Evolutionary conservation across 2,329 filamentous ascomycete species (phyloP), one percentile per base, ranked within the genome.

Genomic region (Mollisiaceae sp.): DNA sequence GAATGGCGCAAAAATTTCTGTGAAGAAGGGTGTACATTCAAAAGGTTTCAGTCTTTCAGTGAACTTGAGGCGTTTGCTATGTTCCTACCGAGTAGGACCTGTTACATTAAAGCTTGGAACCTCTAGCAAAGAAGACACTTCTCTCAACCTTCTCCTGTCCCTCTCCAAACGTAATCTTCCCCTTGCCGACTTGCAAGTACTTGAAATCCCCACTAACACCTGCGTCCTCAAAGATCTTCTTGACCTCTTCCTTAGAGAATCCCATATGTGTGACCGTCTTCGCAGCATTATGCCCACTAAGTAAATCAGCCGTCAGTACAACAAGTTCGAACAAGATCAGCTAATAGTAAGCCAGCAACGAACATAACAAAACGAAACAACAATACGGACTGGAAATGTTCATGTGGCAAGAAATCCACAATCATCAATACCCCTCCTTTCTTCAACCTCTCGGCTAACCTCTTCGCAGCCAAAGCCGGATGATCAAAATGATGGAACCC

Each of bases 401-500:
- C 66, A 69, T 89, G 86, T 9, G 86, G 80, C 20, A 90, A 73
- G 66, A 93, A 89, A 73, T 93, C 91, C 55, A 90, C 79, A 62
- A 93, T 85, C 58, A 92, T 78, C 54, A 92, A 79, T 1, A 88
- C 85, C 12, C 91, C 91, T 3, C 89, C 89, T 2, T 84, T 83
- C 68, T 83, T 84, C 65, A 94, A 79, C 11, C 90, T 83, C 73
- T 86, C 81, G 4, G 82, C 85, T 41, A 94, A 78, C 57, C 85
- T 81, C 67, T 79, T 78, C 5, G 89, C 83, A 0, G 88, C 86
- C 36, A 88, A 78, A 1, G 79, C 80, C 4, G 89, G 86, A 71
- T 92, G 82, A 66, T 86, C 84, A 63, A 92, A 89, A 75, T 92
- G 89, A 76, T 91, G 89, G 69, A 89, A 84, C 1, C 86, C 88